Conservation (phyloP, 2,329 filamentous ascomycete species). For the Onygena corvina region DNA sequence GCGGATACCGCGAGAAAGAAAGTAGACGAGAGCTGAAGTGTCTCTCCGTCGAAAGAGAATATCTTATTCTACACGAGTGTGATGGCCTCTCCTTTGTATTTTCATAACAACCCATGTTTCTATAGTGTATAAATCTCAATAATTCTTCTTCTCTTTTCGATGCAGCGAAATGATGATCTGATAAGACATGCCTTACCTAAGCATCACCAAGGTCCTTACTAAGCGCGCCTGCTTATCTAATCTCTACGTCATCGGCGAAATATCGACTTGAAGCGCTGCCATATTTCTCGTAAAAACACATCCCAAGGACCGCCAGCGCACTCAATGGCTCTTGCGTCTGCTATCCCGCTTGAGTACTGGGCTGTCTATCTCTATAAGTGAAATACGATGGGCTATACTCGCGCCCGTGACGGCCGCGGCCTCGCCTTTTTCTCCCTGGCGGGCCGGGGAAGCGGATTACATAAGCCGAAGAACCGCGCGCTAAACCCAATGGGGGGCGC, state of each 20-base stretch:
- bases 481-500: conserved; percentile 1
- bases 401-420: too few species aligned
- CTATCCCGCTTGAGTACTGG: too few species aligned
- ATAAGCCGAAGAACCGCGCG: not conserved
- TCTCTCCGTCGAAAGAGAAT: not conserved
- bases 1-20: not conserved
- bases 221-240: not conserved
- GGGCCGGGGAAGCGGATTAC: too few species aligned
- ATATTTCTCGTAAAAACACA: too few species aligned
- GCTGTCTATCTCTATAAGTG: too few species aligned
- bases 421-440: too few species aligned
- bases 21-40: conserved; percentile 6
- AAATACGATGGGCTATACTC: too few species aligned
- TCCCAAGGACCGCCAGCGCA: too few species aligned
- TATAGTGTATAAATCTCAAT: conserved; percentile 5
- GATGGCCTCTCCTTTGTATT: conserved; percentile 5
- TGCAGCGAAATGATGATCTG: too few species aligned
- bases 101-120: conserved; percentile 4
- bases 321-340: too few species aligned
- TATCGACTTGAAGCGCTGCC: too few species aligned
- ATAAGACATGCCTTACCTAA: too few species aligned
- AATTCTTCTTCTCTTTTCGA: not conserved
- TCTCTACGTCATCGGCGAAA: not conserved
- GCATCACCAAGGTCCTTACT: not conserved
- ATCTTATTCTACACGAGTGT: conserved; percentile 4